These are phyloP conservation scores for Cinchona pubescens DNA, from an alignment of 257 asterid species.

Conservation along the genomic window DNA sequence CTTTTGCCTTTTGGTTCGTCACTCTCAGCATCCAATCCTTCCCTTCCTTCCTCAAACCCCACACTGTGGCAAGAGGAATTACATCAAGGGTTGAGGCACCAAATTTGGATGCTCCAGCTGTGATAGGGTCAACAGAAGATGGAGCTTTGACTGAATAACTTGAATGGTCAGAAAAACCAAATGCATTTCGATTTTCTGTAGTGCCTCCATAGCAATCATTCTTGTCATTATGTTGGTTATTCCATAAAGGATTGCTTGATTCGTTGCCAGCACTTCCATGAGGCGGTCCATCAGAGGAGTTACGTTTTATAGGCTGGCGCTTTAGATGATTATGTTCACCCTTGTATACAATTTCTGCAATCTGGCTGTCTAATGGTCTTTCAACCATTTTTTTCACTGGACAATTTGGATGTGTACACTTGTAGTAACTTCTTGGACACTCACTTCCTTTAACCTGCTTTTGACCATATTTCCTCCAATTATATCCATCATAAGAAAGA, in stretches of 20 bases:
- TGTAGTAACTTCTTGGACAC: constrained; percentile 79
- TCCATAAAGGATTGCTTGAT: constrained; percentile 19
- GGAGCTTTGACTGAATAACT: constrained; percentile 22
- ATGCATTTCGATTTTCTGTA: constrained; percentile 23
- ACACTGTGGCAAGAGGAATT: constrained; percentile 34
- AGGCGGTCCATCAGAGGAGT: constrained; percentile 33
- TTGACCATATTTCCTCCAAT: constrained; percentile 92
- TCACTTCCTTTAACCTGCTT: constrained; percentile 88
- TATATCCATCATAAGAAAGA: constrained; percentile 66
- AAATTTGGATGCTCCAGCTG: constrained; percentile 26
- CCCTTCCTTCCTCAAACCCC: constrained; percentile 45
- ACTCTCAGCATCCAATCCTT: constrained; percentile 37
- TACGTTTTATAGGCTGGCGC: constrained; percentile 38
- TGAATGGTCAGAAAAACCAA: constrained; percentile 32
- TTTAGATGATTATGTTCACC: constrained; percentile 76
- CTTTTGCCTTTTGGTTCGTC: constrained; percentile 50
- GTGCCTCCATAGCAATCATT: constrained; percentile 23
- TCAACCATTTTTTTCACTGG: constrained; percentile 82
- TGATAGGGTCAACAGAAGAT: constrained; percentile 22
- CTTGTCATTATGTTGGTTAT: constrained; percentile 21
- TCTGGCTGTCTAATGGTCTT: constrained; percentile 48
- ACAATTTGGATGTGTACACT: constrained; percentile 76
- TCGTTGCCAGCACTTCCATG: constrained; percentile 25
- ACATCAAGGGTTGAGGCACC: constrained; percentile 34
- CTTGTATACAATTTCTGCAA: constrained; percentile 68